Percentiles rank a stretch among this genome's conserved stretches.
Conservation (phyloP, 257 asterid species). For the Solanum appendiculatum region DNA sequence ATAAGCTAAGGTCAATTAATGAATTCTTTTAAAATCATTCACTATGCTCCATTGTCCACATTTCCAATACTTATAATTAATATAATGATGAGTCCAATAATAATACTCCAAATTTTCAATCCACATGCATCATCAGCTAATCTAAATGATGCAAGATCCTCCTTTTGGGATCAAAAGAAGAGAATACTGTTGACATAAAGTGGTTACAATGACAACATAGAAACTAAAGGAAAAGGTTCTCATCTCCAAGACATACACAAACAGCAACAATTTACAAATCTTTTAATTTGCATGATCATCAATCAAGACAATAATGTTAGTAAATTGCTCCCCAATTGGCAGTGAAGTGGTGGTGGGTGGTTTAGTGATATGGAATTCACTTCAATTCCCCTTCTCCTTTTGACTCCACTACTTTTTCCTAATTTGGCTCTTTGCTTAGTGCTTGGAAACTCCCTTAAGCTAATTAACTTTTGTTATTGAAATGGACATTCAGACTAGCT, state of each 20-base stretch:
- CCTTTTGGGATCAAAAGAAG: background rate
- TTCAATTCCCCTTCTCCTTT: constrained; percentile 3
- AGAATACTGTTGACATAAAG: background rate
- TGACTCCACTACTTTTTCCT: background rate
- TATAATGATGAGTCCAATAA: background rate
- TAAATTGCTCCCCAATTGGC: background rate
- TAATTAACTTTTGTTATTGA: background rate
- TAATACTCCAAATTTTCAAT: background rate
- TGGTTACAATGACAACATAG: background rate
- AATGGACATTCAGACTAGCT: background rate
- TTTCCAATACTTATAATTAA: background rate
- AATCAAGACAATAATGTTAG: background rate
- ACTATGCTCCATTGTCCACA: background rate
- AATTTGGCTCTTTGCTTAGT: background rate
- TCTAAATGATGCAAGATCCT: background rate
- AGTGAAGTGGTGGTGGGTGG: constrained; percentile 19
- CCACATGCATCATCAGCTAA: background rate
- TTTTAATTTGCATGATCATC: background rate
- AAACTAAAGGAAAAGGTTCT: background rate
- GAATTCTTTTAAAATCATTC: background rate
- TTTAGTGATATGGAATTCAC: constrained; percentile 43
- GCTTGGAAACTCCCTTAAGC: background rate
- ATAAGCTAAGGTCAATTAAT: background rate
- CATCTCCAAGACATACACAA: background rate
- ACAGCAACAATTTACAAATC: background rate